A percentile compares a stretch with the other conserved stretches of the same genome.
Evolutionary conservation across 1,284 basidiomycete genomes (phyloP).

Genomic region (Anthracocystis setariae): DNA sequence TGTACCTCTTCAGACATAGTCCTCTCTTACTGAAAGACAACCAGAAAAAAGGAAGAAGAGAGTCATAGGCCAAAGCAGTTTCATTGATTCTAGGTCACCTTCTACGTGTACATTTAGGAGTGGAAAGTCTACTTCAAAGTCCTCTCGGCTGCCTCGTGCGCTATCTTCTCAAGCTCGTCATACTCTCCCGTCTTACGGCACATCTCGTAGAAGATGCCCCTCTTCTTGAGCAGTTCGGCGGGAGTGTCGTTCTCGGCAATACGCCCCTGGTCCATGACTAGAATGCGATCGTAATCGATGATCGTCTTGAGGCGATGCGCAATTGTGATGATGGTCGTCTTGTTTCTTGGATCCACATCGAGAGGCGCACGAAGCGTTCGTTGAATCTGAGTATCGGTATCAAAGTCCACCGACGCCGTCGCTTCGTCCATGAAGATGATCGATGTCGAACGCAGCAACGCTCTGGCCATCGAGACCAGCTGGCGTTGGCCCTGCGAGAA

Average conservation of each 20-base stretch:
- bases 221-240: constrained; percentile 67
- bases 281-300: constrained; percentile 69
- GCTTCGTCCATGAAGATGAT: constrained; percentile 67
- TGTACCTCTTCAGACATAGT: too few relatives aligned
- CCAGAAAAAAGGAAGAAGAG: too few relatives aligned
- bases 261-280: constrained; percentile 70
- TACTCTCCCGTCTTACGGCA: constrained; percentile 54
- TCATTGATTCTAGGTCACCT: too few relatives aligned
- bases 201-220: constrained; percentile 53
- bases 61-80: too few relatives aligned
- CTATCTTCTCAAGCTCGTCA: constrained; percentile 37
- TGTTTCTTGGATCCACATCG: constrained; percentile 18
- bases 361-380: constrained; percentile 74
- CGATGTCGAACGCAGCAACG: constrained; percentile 55
- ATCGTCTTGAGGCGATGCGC: constrained; percentile 73
- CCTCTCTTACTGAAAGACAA: too few relatives aligned
- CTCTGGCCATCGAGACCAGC: constrained; percentile 63
- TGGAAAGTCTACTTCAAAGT: background rate
- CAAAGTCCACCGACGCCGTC: constrained; percentile 61
- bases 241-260: constrained; percentile 71
- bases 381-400: constrained; percentile 73
- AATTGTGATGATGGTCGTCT: constrained; percentile 81
- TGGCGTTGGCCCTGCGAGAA: constrained; percentile 65
- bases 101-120: too few relatives aligned
- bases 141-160: constrained; percentile 13